A percentile compares a stretch with the other conserved stretches of the same genome.
phyloP scores from a whole-genome alignment of 1,139 yeast species.

The Yamadazyma blattariae region DNA sequence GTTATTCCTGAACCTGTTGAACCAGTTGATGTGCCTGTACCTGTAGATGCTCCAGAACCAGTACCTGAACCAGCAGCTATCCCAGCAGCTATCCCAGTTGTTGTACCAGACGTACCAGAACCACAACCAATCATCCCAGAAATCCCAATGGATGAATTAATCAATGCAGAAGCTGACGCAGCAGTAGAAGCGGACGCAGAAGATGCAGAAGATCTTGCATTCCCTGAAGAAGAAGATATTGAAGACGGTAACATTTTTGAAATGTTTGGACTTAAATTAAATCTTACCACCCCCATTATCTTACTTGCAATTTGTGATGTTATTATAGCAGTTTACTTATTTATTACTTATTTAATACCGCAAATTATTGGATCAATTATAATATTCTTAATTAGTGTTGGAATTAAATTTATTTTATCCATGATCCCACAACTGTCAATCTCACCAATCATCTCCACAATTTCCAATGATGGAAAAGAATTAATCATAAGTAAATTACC shows the following conservation, averaged over 20 bases:
- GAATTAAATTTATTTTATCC: not conserved
- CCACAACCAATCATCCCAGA: not conserved
- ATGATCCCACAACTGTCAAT: not conserved
- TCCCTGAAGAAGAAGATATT: too few relatives aligned
- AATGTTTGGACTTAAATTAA: slow-evolving; percentile 34
- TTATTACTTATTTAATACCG: slow-evolving; percentile 53
- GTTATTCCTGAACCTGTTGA: not conserved
- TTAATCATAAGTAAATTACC: not conserved
- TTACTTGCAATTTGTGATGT: slow-evolving; percentile 39
- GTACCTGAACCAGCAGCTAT: not conserved
- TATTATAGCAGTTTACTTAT: slow-evolving; percentile 41
- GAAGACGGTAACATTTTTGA: slow-evolving; percentile 27
- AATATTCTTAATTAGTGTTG: slow-evolving; percentile 12
- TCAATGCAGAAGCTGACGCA: not conserved
- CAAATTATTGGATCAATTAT: slow-evolving; percentile 45
- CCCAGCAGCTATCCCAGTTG: too few relatives aligned
- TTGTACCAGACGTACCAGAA: too few relatives aligned
- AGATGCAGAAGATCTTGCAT: slow-evolving; percentile 12
- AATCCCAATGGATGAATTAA: not conserved
- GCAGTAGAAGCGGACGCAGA: slow-evolving; percentile 3
- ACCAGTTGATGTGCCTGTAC: not conserved
- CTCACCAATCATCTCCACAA: not conserved
- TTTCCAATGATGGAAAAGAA: not conserved
- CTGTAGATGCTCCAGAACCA: not conserved
- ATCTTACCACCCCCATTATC: slow-evolving; percentile 34